phyloP scores from a whole-genome alignment of 306 rosid species.

The apple (Malus domestica) region ASM211411v1 NC_041793.1:4941501-4942000 shows the following conservation, averaged over 20 bases:
- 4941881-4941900: too few relatives aligned
- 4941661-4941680: slow-evolving; percentile 29
- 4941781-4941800: neutral
- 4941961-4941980: too few relatives aligned
- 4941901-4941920: too few relatives aligned
- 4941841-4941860: too few relatives aligned
- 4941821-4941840: too few relatives aligned
- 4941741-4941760: slow-evolving; percentile 50
- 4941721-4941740: slow-evolving; percentile 29
- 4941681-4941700: slow-evolving; percentile 36
- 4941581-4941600: neutral
- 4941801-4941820: too few relatives aligned
- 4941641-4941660: slow-evolving; percentile 43
- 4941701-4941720: slow-evolving; percentile 20
- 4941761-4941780: slow-evolving; percentile 59
- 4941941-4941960: too few relatives aligned
- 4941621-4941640: neutral
- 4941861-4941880: too few relatives aligned
- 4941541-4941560: slow-evolving; percentile 32
- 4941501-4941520: slow-evolving; percentile 80
- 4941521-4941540: slow-evolving; percentile 51
- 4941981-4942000: too few relatives aligned
- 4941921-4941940: too few relatives aligned
- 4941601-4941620: neutral
- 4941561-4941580: neutral